A percentile compares a stretch with the other conserved stretches of the same genome.
Evolutionary conservation across 2,329 filamentous ascomycete genomes (phyloP).

Genomic region (Apiospora pterosperma): DNA sequence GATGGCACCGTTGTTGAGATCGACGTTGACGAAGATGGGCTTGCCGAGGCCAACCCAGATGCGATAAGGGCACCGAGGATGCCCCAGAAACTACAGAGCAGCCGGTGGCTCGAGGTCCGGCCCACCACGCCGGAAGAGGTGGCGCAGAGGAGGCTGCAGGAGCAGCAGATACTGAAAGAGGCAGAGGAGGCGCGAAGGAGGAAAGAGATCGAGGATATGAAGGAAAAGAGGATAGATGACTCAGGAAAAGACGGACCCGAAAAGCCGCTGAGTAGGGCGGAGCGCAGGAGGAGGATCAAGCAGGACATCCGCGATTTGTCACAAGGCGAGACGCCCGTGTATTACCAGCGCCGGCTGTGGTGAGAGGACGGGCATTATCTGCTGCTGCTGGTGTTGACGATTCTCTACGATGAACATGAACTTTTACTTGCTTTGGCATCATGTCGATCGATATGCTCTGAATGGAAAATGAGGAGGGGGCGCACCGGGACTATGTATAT

Average conservation of each 20-base stretch:
- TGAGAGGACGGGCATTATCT: slow-evolving; percentile 21
- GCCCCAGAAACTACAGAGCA: not conserved
- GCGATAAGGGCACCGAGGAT: not conserved
- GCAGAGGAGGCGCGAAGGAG: slow-evolving; percentile 14
- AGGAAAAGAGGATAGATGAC: slow-evolving; percentile 24
- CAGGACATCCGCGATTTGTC: slow-evolving; percentile 50
- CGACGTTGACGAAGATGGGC: slow-evolving; percentile 25
- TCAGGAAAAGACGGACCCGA: slow-evolving; percentile 31
- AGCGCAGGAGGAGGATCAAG: slow-evolving; percentile 56
- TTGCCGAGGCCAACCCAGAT: not conserved
- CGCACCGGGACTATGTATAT: not conserved
- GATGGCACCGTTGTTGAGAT: slow-evolving; percentile 43
- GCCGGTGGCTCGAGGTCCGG: not conserved
- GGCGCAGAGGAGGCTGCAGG: slow-evolving; percentile 11
- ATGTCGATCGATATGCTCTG: not conserved
- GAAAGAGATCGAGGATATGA: slow-evolving; percentile 21
- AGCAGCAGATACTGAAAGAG: slow-evolving; percentile 2
- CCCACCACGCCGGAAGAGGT: slow-evolving; percentile 4
- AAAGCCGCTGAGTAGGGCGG: slow-evolving; percentile 47
- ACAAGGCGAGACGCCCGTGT: slow-evolving; percentile 41
- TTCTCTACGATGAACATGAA: not conserved
- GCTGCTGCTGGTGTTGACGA: not conserved
- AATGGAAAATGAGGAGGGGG: not conserved
- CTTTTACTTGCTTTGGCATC: not conserved
- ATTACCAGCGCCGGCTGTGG: slow-evolving; percentile 55